Evolutionary conservation across 345 rosid genomes (phyloP).

Genomic region (Citrus inodora): DNA sequence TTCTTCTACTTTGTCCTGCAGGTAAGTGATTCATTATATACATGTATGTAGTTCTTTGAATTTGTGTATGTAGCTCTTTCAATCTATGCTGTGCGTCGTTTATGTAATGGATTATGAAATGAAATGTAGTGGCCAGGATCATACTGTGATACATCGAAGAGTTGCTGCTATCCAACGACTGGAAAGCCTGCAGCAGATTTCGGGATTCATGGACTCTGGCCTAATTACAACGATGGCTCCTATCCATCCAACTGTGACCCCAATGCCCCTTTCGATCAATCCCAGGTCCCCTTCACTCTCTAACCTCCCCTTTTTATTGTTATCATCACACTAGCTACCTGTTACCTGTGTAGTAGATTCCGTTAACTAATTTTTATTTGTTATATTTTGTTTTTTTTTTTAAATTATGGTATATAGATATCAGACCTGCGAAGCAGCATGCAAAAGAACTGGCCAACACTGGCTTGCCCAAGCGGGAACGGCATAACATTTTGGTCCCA

Average conservation of each 20-base stretch:
- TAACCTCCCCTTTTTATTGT: neutral
- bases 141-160: conserved; percentile 62
- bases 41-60: no score
- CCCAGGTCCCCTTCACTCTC: conserved; percentile 38
- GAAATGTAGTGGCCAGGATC: conserved; percentile 87
- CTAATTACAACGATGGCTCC: conserved; percentile 68
- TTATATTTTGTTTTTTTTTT: no score
- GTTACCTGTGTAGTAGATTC: no score
- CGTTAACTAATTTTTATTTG: no score
- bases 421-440: conserved; percentile 52
- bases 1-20: conserved; percentile 98
- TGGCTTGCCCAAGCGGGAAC: conserved; percentile 70
- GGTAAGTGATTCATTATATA: conserved; percentile 24
- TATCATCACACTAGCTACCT: no score
- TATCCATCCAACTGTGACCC: conserved; percentile 84
- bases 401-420: conserved; percentile 25
- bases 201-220: conserved; percentile 96
- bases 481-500: conserved; percentile 76
- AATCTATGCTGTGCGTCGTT: no score
- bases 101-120: neutral
- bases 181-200: conserved; percentile 94
- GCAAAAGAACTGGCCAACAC: conserved; percentile 74
- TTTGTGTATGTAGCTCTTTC: no score
- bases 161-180: conserved; percentile 78
- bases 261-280: conserved; percentile 39